A percentile compares a stretch with the other conserved stretches of the same genome.
Conservation (phyloP, 2,329 filamentous ascomycete genomes). For the Fusarium protoensiforme region DNA sequence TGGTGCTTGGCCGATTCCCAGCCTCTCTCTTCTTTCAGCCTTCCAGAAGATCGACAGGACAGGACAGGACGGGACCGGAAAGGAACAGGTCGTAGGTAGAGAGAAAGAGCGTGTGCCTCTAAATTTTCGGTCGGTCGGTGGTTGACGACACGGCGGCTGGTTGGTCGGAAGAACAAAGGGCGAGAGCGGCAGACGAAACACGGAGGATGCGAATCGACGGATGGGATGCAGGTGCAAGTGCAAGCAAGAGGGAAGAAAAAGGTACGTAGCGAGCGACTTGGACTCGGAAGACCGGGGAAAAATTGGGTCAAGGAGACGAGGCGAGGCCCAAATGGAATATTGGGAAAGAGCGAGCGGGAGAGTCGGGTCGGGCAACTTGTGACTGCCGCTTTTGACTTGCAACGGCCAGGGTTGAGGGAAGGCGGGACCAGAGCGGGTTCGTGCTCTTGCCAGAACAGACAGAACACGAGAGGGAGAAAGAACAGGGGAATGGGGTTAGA, state of each 20-base stretch:
- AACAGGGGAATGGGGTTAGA: neutral
- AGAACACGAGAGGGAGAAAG: neutral
- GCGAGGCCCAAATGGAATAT: neutral
- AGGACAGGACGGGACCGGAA: neutral
- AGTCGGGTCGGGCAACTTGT: conserved; percentile 24
- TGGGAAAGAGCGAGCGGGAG: conserved; percentile 18
- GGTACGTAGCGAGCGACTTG: conserved; percentile 11
- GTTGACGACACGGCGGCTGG: neutral
- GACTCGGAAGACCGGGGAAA: conserved; percentile 26
- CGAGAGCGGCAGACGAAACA: conserved; percentile 9
- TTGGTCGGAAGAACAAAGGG: neutral
- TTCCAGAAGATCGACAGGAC: conserved; percentile 8
- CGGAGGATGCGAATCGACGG: conserved; percentile 4
- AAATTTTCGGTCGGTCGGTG: neutral
- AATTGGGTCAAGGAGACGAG: conserved; percentile 13
- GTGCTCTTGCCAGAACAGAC: neutral
- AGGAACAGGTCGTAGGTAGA: neutral
- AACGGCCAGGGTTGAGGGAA: neutral
- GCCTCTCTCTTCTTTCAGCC: conserved; percentile 11
- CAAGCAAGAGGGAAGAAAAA: conserved; percentile 1
- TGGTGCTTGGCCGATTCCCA: conserved; percentile 16
- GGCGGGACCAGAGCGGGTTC: conserved; percentile 7
- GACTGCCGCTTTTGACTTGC: neutral
- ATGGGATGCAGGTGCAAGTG: neutral
- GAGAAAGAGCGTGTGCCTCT: neutral